phyloP scores from a whole-genome alignment of 495 filamentous ascomycete species.

The Tuber aestivum region DNA sequence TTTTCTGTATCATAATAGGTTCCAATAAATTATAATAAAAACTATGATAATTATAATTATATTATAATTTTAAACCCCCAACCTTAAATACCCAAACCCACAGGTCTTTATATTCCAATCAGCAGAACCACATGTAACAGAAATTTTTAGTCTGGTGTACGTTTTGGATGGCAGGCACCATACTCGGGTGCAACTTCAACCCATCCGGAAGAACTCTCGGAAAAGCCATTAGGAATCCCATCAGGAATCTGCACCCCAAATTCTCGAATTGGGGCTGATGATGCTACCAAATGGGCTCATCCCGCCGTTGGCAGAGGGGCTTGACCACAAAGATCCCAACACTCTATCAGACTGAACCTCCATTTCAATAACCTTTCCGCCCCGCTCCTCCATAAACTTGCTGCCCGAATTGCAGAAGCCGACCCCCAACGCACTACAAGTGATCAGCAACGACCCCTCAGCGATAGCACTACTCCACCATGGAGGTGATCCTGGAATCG shows the following conservation, averaged over 20 bases:
- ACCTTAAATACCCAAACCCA: no score
- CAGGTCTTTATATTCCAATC: no score
- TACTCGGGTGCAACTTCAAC: not conserved
- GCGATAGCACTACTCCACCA: slow-evolving; percentile 5
- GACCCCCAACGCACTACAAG: not conserved
- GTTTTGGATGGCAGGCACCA: no score
- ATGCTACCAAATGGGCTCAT: slow-evolving; percentile 30
- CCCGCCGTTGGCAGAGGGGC: slow-evolving; percentile 22
- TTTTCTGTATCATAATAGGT: no score
- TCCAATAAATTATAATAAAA: no score
- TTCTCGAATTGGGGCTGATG: not conserved
- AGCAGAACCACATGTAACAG: no score
- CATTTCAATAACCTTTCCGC: slow-evolving; percentile 22
- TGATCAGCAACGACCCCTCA: not conserved
- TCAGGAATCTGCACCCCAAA: not conserved
- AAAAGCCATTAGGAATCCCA: no score
- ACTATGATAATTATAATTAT: no score
- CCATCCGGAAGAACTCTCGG: not conserved
- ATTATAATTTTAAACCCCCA: no score
- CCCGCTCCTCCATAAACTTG: slow-evolving; percentile 18
- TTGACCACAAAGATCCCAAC: slow-evolving; percentile 23
- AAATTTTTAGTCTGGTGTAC: no score
- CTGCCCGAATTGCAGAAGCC: not conserved
- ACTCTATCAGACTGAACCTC: slow-evolving; percentile 21
- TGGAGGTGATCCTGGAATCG: slow-evolving; percentile 2